A percentile compares a stretch with the other conserved stretches of the same genome.
Evolutionary conservation across 192 early-diverging fungal genomes (phyloP).

Genomic region (Coemansia sp.): DNA sequence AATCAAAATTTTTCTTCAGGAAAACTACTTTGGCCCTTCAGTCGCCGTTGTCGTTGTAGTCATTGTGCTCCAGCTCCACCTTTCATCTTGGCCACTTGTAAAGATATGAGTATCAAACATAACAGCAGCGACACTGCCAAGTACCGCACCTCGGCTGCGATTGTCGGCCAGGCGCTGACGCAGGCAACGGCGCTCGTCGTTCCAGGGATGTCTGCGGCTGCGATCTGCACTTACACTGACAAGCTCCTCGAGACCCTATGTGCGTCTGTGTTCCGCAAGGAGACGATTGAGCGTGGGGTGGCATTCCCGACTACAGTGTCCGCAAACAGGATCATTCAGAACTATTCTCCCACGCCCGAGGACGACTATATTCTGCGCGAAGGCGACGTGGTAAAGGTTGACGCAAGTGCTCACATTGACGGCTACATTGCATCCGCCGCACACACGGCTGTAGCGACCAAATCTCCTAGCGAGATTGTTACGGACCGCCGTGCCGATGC

Average conservation of each 20-base stretch:
- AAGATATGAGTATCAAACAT: neutral
- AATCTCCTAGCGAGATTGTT: constrained; percentile 60
- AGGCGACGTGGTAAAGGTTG: constrained; percentile 89
- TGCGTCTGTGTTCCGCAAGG: constrained; percentile 60
- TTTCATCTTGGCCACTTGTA: neutral
- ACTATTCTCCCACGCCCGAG: constrained; percentile 68
- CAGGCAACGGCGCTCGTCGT: constrained; percentile 56
- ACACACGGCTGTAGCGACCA: constrained; percentile 75
- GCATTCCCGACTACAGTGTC: constrained; percentile 84
- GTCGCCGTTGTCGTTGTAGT: neutral
- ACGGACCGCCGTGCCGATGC: constrained; percentile 73
- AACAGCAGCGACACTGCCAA: constrained; percentile 20
- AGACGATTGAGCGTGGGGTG: constrained; percentile 67
- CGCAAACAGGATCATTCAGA: constrained; percentile 76
- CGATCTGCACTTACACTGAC: constrained; percentile 69
- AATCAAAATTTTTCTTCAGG: neutral
- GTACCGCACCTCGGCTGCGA: constrained; percentile 43
- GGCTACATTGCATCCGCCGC: constrained; percentile 83
- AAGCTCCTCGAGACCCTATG: constrained; percentile 61
- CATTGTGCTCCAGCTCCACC: neutral
- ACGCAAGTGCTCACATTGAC: constrained; percentile 88
- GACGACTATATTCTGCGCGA: constrained; percentile 65
- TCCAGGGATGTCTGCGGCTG: constrained; percentile 62
- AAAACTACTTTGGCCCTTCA: neutral
- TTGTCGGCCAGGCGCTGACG: constrained; percentile 54